Base-by-base conservation (phyloP, 2,329 filamentous ascomycete species). In the Penicillium sp. region DNA sequence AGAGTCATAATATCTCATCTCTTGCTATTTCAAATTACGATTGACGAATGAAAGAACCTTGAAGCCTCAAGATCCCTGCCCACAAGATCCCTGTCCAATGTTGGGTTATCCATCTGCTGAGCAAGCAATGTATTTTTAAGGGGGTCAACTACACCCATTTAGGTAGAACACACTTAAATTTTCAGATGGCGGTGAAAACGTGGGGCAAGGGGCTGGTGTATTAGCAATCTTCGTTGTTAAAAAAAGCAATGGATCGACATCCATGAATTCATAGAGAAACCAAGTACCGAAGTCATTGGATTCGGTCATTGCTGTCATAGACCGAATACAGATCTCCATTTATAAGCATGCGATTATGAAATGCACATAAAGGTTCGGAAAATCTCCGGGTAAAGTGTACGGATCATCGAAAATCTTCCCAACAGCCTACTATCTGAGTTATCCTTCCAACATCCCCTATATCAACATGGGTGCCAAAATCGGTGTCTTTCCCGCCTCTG, bases 401-500 rank as follows among this genome's bases (percentile, higher is more conserved):
- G 2, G 31, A 33, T n/a, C 16, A 34, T 10, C 16, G 4, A 25
- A 43, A 7, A 21, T n/a, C 9, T 19, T n/a, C 21, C 3, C 2
- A 25, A 36, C 31, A 27, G 15, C n/a, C 19, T 36, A 34, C 29
- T 29, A 33, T 21, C 21, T 8, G 2, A 36, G 19, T 11, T 5
- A 36, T 11, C 11, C 3, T 31, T 9, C 13, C 15, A 48, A 8
- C 23, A n/a, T 23, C 23, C 5, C 31, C 7, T 3, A 46, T 6
- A 52, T n/a, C 45, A 61, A 40, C 5, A 67, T 67, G 65, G 51
- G 45, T 19, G 15, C 53, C 16, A 67, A 61, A 52, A 67, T 72
- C 45, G 69, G 68, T 25, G 53, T 72, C 34, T 81, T 82, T 64
- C 81, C 81, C 29, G 80, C 80, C 21, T 78, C 82, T 0, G 83